phyloP scores from a whole-genome alignment of 78 protist species.

The Dictyostelium purpureum region DNA sequence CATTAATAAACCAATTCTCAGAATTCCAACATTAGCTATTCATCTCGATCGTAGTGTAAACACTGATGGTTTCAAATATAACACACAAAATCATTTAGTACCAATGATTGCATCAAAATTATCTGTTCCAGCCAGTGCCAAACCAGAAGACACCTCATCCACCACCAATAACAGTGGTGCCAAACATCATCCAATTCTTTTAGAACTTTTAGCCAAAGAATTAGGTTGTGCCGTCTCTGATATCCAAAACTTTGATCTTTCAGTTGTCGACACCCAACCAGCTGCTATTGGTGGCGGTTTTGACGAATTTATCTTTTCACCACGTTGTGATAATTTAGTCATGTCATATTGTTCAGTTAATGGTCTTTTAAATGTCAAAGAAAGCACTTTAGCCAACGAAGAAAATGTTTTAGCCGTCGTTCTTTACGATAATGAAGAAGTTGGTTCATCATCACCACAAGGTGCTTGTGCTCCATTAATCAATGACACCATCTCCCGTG shows the following conservation, averaged over 20 bases:
- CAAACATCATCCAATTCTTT: conserved; percentile 82
- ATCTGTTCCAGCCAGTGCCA: background rate
- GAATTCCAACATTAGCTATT: conserved; percentile 94
- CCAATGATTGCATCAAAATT: conserved; percentile 86
- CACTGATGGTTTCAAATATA: conserved; percentile 88
- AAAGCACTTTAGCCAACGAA: conserved; percentile 17
- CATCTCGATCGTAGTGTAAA: conserved; percentile 89
- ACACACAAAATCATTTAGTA: conserved; percentile 91
- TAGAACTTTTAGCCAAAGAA: conserved; percentile 78
- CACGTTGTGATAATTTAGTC: conserved; percentile 96
- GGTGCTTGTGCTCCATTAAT: conserved; percentile 69
- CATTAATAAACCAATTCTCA: conserved; percentile 65
- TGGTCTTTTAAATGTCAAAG: conserved; percentile 50
- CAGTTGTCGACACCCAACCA: conserved; percentile 91
- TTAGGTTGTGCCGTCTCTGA: conserved; percentile 49
- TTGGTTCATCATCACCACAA: conserved; percentile 92
- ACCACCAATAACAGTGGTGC: background rate
- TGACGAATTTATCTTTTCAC: conserved; percentile 90
- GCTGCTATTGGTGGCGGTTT: conserved; percentile 89
- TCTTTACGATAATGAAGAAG: conserved; percentile 96
- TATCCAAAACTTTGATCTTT: conserved; percentile 91
- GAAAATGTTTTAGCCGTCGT: conserved; percentile 45
- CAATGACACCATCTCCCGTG: conserved; percentile 76
- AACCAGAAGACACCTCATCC: background rate
- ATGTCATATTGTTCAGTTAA: conserved; percentile 85